These are phyloP conservation scores for Polymyxa betae DNA, from an alignment of 208 protist genomes.

Conservation along the genomic window DNA sequence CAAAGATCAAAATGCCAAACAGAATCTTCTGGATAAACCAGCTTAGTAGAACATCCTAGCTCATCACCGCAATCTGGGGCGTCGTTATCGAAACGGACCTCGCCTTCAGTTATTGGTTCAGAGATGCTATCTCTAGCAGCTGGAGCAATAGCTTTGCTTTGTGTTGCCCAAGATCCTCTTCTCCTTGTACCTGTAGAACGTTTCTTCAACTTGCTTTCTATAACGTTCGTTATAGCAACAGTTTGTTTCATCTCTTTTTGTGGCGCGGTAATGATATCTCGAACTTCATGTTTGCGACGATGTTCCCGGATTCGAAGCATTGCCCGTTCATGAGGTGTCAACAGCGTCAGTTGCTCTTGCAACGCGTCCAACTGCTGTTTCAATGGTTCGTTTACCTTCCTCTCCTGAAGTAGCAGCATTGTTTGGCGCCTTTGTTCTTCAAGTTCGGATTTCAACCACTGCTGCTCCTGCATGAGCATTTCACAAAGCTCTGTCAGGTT, in stretches of 20 bases:
- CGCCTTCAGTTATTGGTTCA: not conserved
- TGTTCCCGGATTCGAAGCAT: not conserved
- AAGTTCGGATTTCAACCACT: not conserved
- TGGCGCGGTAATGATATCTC: not conserved
- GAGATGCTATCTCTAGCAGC: not conserved
- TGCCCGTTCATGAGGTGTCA: not conserved
- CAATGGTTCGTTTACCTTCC: not conserved
- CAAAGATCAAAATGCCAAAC: no score
- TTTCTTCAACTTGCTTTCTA: not conserved
- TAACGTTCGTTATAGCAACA: not conserved
- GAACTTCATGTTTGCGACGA: not conserved
- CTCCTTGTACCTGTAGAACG: not conserved
- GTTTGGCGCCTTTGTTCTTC: not conserved
- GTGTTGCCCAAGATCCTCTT: not conserved
- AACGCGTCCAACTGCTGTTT: not conserved
- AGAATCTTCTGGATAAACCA: not conserved
- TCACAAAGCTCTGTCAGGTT: not conserved
- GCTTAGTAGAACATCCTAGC: not conserved
- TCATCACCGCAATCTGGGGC: not conserved
- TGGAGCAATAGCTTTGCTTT: not conserved
- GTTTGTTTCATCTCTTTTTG: not conserved
- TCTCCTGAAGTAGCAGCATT: not conserved
- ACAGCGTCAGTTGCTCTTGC: not conserved
- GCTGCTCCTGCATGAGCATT: not conserved
- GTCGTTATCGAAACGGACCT: not conserved